Percentiles rank a stretch among this genome's conserved stretches.
phyloP scores from a whole-genome alignment of 2,329 filamentous ascomycete genomes.

The Stemphylium beticola region DNA sequence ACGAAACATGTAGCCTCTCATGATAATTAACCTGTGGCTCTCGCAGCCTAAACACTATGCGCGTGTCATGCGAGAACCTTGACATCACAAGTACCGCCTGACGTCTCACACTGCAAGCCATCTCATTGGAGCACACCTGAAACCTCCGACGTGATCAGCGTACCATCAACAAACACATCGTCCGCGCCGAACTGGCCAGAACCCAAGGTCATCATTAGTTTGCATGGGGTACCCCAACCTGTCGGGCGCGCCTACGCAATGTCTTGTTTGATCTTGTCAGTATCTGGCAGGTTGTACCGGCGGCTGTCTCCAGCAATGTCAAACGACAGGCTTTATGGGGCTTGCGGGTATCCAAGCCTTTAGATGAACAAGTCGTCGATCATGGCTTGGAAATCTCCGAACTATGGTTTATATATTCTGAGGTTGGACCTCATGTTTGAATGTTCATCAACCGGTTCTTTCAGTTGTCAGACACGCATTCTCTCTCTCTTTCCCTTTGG shows the following conservation, averaged over 20 bases:
- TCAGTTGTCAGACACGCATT: conserved; percentile 2
- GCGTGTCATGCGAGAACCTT: conserved; percentile 5
- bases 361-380: conserved; percentile 18
- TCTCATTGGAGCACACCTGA: conserved; percentile 12
- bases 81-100: neutral
- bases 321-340: conserved; percentile 14
- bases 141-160: conserved; percentile 20
- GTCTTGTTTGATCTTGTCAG: conserved; percentile 13
- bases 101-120: neutral
- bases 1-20: conserved; percentile 7
- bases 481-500: conserved; percentile 14
- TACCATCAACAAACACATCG: conserved; percentile 3
- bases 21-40: conserved; percentile 16
- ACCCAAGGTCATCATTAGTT: conserved; percentile 8
- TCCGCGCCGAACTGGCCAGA: conserved; percentile 3
- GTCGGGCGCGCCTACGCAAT: conserved; percentile 9
- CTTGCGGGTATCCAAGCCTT: conserved; percentile 3
- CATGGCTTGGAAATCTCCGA: conserved; percentile 9
- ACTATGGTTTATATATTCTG: conserved; percentile 18
- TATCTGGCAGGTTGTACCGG: conserved; percentile 8
- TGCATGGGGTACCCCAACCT: conserved; percentile 4
- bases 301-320: conserved; percentile 11
- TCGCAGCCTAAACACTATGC: neutral
- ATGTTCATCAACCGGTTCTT: conserved; percentile 17
- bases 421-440: neutral